Evolutionary conservation across 257 asterid species (phyloP), one percentile per base, ranked within the genome.

Genomic region (Primulina eburnea): DNA sequence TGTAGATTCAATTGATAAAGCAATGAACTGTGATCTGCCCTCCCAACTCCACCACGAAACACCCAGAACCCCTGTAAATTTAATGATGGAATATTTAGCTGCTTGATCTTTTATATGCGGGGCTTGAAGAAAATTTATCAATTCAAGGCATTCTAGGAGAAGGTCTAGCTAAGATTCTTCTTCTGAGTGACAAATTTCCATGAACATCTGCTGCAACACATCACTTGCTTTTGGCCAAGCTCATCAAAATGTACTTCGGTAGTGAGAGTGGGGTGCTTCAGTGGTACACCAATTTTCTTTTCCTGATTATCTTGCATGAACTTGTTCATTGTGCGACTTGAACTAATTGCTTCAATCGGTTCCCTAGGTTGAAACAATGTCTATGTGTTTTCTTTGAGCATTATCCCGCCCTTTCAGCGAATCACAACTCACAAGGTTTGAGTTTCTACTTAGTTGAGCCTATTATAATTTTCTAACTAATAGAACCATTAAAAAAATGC

Each of bases 331-430:
- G 66, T 57, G 21, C 35, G 60, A 24, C 43, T 35, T 43, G 57
- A 40, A 70, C 70, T 69, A 76, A 75, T 65, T 60, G 37, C 4
- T 29, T 60, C 58, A 32, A 62, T 74, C 18, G 37, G 43, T 80
- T 71, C 68, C 74, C 82, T 63, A 92, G 98, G 90, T 81, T 93
- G 86, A 89, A 90, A 68, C 97, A 93, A 75, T 89, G 97, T 59
- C 85, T 90, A 43, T 89, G 91, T 4, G 97, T 93, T 67, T 93
- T 93, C 87, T 90, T 93, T 79, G 99, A 90, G 88, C 96, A 89
- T 79, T 93, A 90, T 78, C 92, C 97, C 63, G 82, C 94, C 75
- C 92, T 93, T 73, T 93, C 96, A 7, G 47, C 82, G 64, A 83
- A 83, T 76, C 96, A 90, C n/a, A n/a, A n/a, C n/a, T 76, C 96